These are phyloP conservation scores for Phyllosticta capitalensis DNA, from an alignment of 2,329 filamentous ascomycete species.

Conservation along the genomic window DNA sequence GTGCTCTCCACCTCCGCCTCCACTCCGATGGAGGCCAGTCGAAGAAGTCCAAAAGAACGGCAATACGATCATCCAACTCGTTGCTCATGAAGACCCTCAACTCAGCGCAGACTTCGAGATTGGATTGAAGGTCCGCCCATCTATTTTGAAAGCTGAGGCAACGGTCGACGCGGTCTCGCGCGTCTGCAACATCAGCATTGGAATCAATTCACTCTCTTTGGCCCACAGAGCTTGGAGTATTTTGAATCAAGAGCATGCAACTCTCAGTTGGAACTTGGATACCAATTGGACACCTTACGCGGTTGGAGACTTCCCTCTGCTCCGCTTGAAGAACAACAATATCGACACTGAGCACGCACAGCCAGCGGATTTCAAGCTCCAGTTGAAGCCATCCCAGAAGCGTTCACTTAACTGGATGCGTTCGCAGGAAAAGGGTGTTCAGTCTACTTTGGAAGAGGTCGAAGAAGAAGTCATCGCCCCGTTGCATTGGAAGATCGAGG, in stretches of 20 bases:
- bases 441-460: conserved; percentile 45
- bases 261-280: conserved; percentile 36
- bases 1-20: conserved; percentile 20
- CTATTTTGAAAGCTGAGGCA: conserved; percentile 16
- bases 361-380: conserved; percentile 17
- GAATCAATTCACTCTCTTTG: conserved; percentile 33
- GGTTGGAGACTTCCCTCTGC: conserved; percentile 29
- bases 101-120: conserved; percentile 43
- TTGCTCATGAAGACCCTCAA: conserved; percentile 28
- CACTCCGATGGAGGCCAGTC: conserved; percentile 20
- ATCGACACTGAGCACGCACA: conserved; percentile 16
- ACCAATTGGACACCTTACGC: not conserved
- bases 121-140: conserved; percentile 39
- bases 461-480: conserved; percentile 40
- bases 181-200: conserved; percentile 31
- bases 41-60: not conserved
- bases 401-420: conserved; percentile 52
- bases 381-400: conserved; percentile 36
- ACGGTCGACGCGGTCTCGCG: not conserved
- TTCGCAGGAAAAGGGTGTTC: conserved; percentile 36
- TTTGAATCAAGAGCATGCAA: conserved; percentile 18
- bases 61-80: not conserved
- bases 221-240: conserved; percentile 32
- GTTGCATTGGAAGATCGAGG: conserved; percentile 50
- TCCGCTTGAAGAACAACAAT: conserved; percentile 37